Evolutionary conservation across 2,329 filamentous ascomycete species (phyloP).

Genomic region (Zymoseptoria tritici): DNA sequence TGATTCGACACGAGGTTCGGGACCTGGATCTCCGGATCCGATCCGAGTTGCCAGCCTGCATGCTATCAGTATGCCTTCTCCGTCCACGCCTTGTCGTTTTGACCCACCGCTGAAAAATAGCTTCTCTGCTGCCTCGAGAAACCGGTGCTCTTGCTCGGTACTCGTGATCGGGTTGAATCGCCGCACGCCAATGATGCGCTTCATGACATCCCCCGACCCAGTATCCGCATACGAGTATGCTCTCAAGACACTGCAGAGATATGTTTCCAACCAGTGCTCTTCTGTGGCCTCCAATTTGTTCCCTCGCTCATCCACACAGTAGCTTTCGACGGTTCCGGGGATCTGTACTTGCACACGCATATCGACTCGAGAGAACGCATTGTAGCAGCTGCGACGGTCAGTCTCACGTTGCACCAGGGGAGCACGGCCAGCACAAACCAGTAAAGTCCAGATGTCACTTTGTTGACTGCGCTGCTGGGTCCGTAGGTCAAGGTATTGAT

Average conservation of each 20-base stretch:
- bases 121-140: constrained; percentile 86
- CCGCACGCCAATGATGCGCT: constrained; percentile 94
- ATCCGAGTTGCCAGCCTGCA: constrained; percentile 85
- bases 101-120: constrained; percentile 82
- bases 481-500: constrained; percentile 96
- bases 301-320: constrained; percentile 93
- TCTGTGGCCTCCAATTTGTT: constrained; percentile 92
- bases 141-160: constrained; percentile 96
- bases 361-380: constrained; percentile 94
- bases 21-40: constrained; percentile 93
- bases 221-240: constrained; percentile 97
- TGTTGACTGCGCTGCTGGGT: constrained; percentile 73
- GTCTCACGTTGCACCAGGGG: not conserved
- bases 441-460: constrained; percentile 89
- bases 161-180: constrained; percentile 96
- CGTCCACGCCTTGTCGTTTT: not conserved
- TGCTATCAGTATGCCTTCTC: not conserved
- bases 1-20: constrained; percentile 96
- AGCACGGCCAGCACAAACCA: constrained; percentile 57
- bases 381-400: constrained; percentile 66
- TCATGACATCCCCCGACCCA: constrained; percentile 86
- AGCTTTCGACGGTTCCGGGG: constrained; percentile 91
- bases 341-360: constrained; percentile 99
- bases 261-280: constrained; percentile 93
- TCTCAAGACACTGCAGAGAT: constrained; percentile 86